Base-by-base conservation (phyloP, 768 basidiomycete species). In the Rhizopogon vesiculosus region DNA sequence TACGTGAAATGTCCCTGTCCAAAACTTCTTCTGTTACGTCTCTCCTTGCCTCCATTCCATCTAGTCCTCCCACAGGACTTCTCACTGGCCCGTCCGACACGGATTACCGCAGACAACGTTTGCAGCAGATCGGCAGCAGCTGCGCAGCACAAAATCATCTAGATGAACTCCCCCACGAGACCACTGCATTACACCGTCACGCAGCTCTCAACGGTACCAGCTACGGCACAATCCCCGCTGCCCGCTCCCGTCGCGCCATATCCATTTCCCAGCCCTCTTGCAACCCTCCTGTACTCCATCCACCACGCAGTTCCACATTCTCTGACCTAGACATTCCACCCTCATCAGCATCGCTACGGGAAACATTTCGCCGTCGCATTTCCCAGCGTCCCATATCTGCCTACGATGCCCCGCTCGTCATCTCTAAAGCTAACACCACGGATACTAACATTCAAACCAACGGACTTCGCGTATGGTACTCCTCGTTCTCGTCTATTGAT, bases 401-500 rank as follows among this genome's bases (percentile, higher is more conserved):
- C 3, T 92, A 91, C 58, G 90, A 91, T 61, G 79, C 79, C 5
- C 68, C 70, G 7, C 62, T 71, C 18, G 66, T 56, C 25, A 74
- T 60, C 69, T 73, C 57, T 63, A 65, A 40, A 49, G 63, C 52
- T 59, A 68, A 68, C 25, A 68, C 65, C 45, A 59, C 68, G 42
- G 80, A 76, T 7, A 67, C 75, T 16, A 83, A 84, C 55, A 77
- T 83, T 33, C 85, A 83, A 64, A 83, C 84, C 48, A 96, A 96
- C 61, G 94, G 94, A 38, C 85, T 92, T 55, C 87, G 92, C 28
- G 91, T 93, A 35, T 71, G 70, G 91, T 93, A 93, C 69, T 85
- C 88, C 10, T 91, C 89, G 3, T 96, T 86, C 73, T 86, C 91
- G 0, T 93, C 90, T 18, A 88, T 96, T 55, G 94, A 98, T 70